These are phyloP conservation scores for Backusella parvicylindrica DNA, from an alignment of 192 early-diverging fungal genomes.

Conservation along the genomic window DNA sequence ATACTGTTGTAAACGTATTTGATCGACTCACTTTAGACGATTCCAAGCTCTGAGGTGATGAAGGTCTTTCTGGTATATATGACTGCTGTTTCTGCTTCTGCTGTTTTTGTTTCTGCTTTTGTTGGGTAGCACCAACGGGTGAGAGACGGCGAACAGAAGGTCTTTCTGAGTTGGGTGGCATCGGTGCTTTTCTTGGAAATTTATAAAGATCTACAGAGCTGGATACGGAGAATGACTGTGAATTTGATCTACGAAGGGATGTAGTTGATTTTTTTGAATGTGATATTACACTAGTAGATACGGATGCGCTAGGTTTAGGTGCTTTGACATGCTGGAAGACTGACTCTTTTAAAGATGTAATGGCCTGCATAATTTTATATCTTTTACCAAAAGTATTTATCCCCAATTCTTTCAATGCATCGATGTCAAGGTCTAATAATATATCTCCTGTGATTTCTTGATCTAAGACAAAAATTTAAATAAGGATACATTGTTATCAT, in stretches of 20 bases:
- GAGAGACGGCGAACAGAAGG: neutral
- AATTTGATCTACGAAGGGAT: neutral
- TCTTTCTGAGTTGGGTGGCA: constrained; percentile 12
- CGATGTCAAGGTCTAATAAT: constrained; percentile 59
- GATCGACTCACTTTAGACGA: constrained; percentile 25
- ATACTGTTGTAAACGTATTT: constrained; percentile 32
- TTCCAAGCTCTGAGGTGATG: constrained; percentile 18
- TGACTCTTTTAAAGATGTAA: constrained; percentile 43
- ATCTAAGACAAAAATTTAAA: constrained; percentile 33
- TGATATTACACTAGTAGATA: constrained; percentile 10
- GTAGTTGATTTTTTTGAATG: neutral
- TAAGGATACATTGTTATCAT: neutral
- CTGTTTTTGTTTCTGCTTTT: neutral
- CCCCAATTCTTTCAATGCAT: constrained; percentile 63
- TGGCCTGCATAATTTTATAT: constrained; percentile 63
- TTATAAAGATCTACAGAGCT: constrained; percentile 18
- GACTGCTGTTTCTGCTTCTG: neutral
- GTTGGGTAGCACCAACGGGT: neutral
- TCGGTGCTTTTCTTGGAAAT: constrained; percentile 30
- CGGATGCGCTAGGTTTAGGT: constrained; percentile 3
- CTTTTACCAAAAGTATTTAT: constrained; percentile 62
- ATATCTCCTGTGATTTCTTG: constrained; percentile 66
- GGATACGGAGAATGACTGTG: neutral
- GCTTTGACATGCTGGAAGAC: neutral
- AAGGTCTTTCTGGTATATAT: neutral